A percentile compares a stretch with the other conserved stretches of the same genome.
Evolutionary conservation across 2,329 filamentous ascomycete genomes (phyloP).

Genomic region (Chaetoscypha palmicola): DNA sequence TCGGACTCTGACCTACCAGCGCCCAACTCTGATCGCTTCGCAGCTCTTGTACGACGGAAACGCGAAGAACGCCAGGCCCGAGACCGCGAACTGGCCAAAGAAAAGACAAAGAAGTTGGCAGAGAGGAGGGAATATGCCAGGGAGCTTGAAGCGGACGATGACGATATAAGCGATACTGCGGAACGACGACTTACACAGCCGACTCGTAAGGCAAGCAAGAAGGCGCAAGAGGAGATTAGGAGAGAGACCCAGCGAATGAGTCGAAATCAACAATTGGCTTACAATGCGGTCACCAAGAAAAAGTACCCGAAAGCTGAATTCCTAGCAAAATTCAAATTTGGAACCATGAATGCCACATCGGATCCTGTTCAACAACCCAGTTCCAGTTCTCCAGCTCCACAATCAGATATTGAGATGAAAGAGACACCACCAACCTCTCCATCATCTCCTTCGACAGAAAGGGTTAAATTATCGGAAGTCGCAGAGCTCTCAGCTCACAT

Average conservation of each 20-base stretch:
- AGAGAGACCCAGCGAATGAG: slow-evolving; percentile 88
- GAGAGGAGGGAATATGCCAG: slow-evolving; percentile 38
- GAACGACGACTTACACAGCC: slow-evolving; percentile 66
- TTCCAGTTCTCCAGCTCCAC: slow-evolving; percentile 44
- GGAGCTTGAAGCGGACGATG: slow-evolving; percentile 49
- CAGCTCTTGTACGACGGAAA: slow-evolving; percentile 67
- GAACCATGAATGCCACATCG: slow-evolving; percentile 32
- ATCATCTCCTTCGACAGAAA: slow-evolving; percentile 30
- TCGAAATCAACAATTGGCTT: slow-evolving; percentile 82
- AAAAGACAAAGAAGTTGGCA: slow-evolving; percentile 29
- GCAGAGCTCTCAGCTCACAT: background rate
- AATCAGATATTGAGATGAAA: slow-evolving; percentile 46
- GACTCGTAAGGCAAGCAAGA: slow-evolving; percentile 83
- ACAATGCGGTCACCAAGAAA: slow-evolving; percentile 86
- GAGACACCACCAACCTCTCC: slow-evolving; percentile 71
- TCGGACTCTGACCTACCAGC: slow-evolving; percentile 36
- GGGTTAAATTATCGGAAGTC: slow-evolving; percentile 27
- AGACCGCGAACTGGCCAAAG: slow-evolving; percentile 52
- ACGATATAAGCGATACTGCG: slow-evolving; percentile 53
- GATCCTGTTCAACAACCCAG: slow-evolving; percentile 38
- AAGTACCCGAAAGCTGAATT: slow-evolving; percentile 79
- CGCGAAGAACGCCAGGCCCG: slow-evolving; percentile 61
- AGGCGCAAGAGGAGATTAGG: slow-evolving; percentile 89
- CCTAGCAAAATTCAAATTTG: slow-evolving; percentile 77
- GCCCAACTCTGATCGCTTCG: slow-evolving; percentile 53